Base-by-base conservation (phyloP, 1,284 basidiomycete genomes). In the Xerocomus minutiporus region DNA sequence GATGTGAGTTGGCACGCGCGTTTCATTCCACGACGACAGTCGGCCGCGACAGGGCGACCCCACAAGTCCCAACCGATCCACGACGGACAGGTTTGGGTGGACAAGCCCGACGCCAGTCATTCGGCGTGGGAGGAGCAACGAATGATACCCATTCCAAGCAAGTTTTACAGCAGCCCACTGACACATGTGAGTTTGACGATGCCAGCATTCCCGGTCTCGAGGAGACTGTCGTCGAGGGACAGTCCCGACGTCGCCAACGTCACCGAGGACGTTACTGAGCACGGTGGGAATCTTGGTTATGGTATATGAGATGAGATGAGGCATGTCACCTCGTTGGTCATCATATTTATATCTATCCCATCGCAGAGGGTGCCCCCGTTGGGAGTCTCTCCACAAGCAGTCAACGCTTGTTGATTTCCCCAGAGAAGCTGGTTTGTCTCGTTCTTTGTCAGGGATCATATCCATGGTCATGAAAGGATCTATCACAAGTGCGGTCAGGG, bases 111-210 rank as follows among this genome's bases (percentile, higher is more conserved):
- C 31, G 12, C 31, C 4, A 12, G 12, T 32, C 2, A 12, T 32
- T 20, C 20, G 20, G 20, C 20, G 20, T 20, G 20, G 20, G 20
- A 39, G 20, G 38, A 20, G 9, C 17, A 23, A 39, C 34, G 35
- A 8, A n/a, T 36, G 23, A 3, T 17, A n/a, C 35, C n/a, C 35
- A 5, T 20, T 39, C 20, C 20, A 13, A 12, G 13, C 25, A 26
- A 15, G 40, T 41, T 41, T 40, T 40, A 39, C 17, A 35, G 36
- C 36, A 20, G 17, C 11, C 36, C 40, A 15, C 26, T 43, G 42
- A 31, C 2, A 35, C 32, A 25, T 3, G 34, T 23, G 32, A 35
- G 0, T 91, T 89, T 65, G 72, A 72, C 1, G 77, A 73, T 1
- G 57, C 73, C 13, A 58, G 70, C 46, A 62, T 71, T 62, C 48